A percentile compares a stretch with the other conserved stretches of the same genome.
These are phyloP conservation scores for Rosa persica DNA, from an alignment of 306 rosid species.

Conservation along the genomic window DNA sequence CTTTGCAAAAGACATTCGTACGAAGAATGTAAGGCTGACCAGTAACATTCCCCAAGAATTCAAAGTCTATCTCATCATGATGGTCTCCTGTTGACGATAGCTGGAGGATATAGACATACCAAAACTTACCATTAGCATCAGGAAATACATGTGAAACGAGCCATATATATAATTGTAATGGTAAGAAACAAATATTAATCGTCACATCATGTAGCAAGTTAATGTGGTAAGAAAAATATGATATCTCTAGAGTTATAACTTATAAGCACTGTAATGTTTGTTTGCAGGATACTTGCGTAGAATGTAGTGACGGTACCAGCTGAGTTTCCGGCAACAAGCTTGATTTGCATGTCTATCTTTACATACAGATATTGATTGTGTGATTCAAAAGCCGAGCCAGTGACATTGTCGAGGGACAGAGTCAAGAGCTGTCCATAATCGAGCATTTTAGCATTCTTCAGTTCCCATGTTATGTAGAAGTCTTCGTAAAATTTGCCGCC, in stretches of 20 bases:
- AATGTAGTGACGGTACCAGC: conserved; percentile 45
- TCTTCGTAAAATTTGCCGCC: conserved; percentile 26
- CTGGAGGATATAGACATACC: conserved; percentile 14
- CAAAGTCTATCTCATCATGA: conserved; percentile 51
- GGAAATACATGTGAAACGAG: too few relatives aligned
- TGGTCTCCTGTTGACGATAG: conserved; percentile 28
- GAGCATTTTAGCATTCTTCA: conserved; percentile 18
- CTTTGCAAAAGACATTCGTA: conserved; percentile 38
- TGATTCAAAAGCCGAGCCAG: conserved; percentile 46
- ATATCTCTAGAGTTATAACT: too few relatives aligned
- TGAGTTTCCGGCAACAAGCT: conserved; percentile 40
- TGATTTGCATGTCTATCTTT: conserved; percentile 43
- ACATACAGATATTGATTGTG: conserved; percentile 33
- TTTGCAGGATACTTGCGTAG: conserved; percentile 18
- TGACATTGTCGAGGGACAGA: conserved; percentile 31
- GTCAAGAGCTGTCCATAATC: conserved; percentile 31
- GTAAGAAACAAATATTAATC: too few relatives aligned
- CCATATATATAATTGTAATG: too few relatives aligned
- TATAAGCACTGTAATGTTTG: too few relatives aligned
- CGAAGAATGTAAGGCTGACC: conserved; percentile 42
- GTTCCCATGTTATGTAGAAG: conserved; percentile 37
- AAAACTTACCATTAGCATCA: too few relatives aligned
- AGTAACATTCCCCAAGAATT: conserved; percentile 40
- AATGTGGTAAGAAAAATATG: too few relatives aligned
- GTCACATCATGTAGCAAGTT: too few relatives aligned